A percentile compares a stretch with the other conserved stretches of the same genome.
Conservation (phyloP, 148 eudicot species). For the Chenopodium suecicum region DNA sequence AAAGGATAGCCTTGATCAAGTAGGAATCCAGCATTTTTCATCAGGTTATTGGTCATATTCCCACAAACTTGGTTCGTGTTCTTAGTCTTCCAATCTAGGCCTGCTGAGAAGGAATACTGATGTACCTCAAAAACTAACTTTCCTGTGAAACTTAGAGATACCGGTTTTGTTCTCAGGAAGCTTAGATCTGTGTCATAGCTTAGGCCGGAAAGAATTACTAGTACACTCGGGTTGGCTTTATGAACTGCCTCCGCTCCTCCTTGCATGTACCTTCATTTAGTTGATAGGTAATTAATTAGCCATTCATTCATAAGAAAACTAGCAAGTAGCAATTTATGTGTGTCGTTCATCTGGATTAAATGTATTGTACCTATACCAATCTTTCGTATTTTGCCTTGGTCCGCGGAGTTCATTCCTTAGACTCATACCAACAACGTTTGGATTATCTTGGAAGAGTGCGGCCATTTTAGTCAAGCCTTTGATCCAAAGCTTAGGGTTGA, state of each 20-base stretch:
- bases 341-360: not conserved
- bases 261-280: slow-evolving; percentile 71
- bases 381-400: slow-evolving; percentile 51
- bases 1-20: slow-evolving; percentile 72
- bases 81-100: slow-evolving; percentile 42
- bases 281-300: no score
- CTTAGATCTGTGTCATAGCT: slow-evolving; percentile 60
- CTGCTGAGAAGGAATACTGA: slow-evolving; percentile 57
- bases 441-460: slow-evolving; percentile 48
- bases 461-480: slow-evolving; percentile 68
- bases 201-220: slow-evolving; percentile 77
- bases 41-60: slow-evolving; percentile 26
- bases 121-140: slow-evolving; percentile 77
- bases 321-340: no score
- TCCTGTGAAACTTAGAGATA: slow-evolving; percentile 42
- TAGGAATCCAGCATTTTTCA: slow-evolving; percentile 46
- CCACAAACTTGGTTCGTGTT: slow-evolving; percentile 72
- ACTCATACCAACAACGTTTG: slow-evolving; percentile 85
- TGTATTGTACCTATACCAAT: slow-evolving; percentile 72
- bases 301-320: no score
- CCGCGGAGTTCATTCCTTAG: slow-evolving; percentile 95
- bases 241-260: slow-evolving; percentile 86
- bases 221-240: slow-evolving; percentile 65
- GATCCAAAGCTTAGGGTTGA: slow-evolving; percentile 68
- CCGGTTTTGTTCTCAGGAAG: slow-evolving; percentile 41